Evolutionary conservation across 371 early-diverging fungal genomes (phyloP).

Genomic region (Fennellomyces sp.): DNA sequence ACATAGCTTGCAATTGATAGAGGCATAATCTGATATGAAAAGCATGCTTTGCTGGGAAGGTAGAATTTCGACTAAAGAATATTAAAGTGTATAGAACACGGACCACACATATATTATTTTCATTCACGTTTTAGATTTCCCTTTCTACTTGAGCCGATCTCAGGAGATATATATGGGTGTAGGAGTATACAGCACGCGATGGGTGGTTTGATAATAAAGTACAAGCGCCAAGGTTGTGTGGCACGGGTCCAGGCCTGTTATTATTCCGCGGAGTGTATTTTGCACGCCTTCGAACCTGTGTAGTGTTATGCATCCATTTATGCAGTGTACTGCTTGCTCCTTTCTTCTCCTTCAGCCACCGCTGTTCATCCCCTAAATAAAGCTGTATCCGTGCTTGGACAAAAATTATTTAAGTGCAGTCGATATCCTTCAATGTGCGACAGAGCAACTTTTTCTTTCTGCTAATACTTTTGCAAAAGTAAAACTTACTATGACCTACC

Average conservation of each 20-base stretch:
- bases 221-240: too few species aligned
- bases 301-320: slow-evolving; percentile 8
- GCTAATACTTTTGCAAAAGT: neutral
- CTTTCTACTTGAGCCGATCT: too few species aligned
- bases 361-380: neutral
- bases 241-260: neutral
- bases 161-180: too few species aligned
- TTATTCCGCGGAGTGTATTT: neutral
- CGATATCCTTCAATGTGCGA: neutral
- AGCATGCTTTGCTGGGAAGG: too few species aligned
- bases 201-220: too few species aligned
- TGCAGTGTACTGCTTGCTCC: slow-evolving; percentile 9
- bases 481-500: slow-evolving; percentile 2
- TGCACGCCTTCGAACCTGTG: too few species aligned
- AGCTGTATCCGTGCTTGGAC: neutral
- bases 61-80: too few species aligned
- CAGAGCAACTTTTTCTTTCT: slow-evolving; percentile 3
- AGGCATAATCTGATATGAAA: too few species aligned
- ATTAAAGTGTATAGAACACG: too few species aligned
- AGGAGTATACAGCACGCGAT: too few species aligned
- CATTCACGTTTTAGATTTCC: too few species aligned
- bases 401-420: neutral
- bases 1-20: neutral
- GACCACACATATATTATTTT: too few species aligned
- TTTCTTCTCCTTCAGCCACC: neutral